Percentiles rank a stretch among this genome's conserved stretches.
Evolutionary conservation across 1,284 basidiomycete species (phyloP).

Genomic region (Cryptococcus neoformans): DNA sequence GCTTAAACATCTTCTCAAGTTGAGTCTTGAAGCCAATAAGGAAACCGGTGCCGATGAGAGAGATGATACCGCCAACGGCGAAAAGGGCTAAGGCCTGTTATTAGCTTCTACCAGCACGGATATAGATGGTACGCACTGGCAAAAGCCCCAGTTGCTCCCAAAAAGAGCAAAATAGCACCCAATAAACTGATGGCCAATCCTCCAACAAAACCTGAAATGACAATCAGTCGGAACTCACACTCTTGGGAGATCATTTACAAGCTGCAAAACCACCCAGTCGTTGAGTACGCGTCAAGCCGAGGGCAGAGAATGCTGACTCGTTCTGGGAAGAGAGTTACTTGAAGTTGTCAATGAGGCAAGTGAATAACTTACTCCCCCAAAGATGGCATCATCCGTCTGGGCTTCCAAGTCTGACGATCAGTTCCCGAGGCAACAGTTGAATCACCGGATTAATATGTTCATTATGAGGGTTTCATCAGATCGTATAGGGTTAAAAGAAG

Average conservation of each 20-base stretch:
- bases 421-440: neutral
- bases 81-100: constrained; percentile 65
- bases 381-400: constrained; percentile 42
- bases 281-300: constrained; percentile 72
- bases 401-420: constrained; percentile 29
- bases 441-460: neutral
- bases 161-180: constrained; percentile 72
- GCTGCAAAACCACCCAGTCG: constrained; percentile 77
- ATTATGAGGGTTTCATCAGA: neutral
- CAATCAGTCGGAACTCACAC: neutral
- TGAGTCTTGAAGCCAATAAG: constrained; percentile 79
- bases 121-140: constrained; percentile 58
- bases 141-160: constrained; percentile 69
- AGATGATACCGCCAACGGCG: constrained; percentile 74
- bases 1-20: constrained; percentile 87
- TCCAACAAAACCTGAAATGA: constrained; percentile 55
- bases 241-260: constrained; percentile 53
- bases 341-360: neutral
- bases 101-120: neutral
- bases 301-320: constrained; percentile 75
- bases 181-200: constrained; percentile 78
- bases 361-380: constrained; percentile 37
- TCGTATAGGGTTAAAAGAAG: neutral
- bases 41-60: constrained; percentile 84
- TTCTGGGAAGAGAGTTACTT: constrained; percentile 20